Conservation (phyloP, 2,329 filamentous ascomycete species). For the Aspergillus sp. region DNA sequence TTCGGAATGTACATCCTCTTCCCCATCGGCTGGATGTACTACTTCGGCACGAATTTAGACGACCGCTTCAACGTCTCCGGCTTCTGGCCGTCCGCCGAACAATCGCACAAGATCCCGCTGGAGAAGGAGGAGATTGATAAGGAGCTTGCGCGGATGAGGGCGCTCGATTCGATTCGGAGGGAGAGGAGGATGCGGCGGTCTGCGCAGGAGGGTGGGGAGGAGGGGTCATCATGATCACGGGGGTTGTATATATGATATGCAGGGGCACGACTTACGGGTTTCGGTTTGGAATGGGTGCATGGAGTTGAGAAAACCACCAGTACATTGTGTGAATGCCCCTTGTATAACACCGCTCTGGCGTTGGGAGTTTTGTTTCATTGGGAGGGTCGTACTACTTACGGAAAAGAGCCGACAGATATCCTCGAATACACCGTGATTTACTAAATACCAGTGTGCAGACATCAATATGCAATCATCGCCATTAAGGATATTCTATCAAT, state of each 20-base stretch:
- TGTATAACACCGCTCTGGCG: not conserved
- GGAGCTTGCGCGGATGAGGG: slow-evolving; percentile 64
- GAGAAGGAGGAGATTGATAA: slow-evolving; percentile 59
- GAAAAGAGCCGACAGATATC: too few species aligned
- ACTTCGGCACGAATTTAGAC: slow-evolving; percentile 98
- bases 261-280: too few species aligned
- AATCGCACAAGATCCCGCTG: slow-evolving; percentile 48
- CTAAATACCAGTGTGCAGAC: not conserved
- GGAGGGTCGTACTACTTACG: too few species aligned
- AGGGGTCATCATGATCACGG: slow-evolving; percentile 3
- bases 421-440: not conserved
- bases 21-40: slow-evolving; percentile 98
- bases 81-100: slow-evolving; percentile 76
- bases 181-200: slow-evolving; percentile 40
- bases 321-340: not conserved
- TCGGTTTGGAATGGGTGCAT: too few species aligned
- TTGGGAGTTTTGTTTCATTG: not conserved
- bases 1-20: slow-evolving; percentile 99
- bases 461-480: not conserved
- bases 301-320: too few species aligned
- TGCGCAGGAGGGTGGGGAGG: slow-evolving; percentile 11
- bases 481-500: slow-evolving; percentile 6
- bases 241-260: too few species aligned
- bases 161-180: slow-evolving; percentile 45
- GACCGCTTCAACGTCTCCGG: slow-evolving; percentile 77